Percentiles rank a stretch among this genome's conserved stretches.
Conservation (phyloP, 1,139 yeast species). For the Scheffersomyces titani region DNA sequence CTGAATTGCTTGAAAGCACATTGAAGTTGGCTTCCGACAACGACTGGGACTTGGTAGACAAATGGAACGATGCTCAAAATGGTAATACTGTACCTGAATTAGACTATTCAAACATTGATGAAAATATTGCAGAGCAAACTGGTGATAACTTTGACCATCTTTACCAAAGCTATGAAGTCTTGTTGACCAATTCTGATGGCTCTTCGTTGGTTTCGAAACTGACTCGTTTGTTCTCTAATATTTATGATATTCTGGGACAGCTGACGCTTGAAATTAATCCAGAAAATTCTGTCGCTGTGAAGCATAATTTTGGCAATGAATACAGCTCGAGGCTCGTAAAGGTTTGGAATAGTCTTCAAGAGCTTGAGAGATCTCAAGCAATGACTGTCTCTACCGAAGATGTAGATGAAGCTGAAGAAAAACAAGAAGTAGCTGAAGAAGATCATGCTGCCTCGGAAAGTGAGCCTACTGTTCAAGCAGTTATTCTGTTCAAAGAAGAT, state of each 20-base stretch:
- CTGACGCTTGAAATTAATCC: conserved; percentile 23
- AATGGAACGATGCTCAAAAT: conserved; percentile 16
- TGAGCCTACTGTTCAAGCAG: conserved; percentile 3
- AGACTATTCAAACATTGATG: conserved; percentile 13
- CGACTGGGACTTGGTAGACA: conserved; percentile 26
- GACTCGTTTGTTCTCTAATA: conserved; percentile 11
- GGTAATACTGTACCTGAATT: conserved; percentile 9
- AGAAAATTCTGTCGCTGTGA: conserved; percentile 13
- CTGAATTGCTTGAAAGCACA: conserved; percentile 50
- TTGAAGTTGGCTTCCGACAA: conserved; percentile 15
- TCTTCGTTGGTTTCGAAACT: not conserved
- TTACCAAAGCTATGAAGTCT: not conserved
- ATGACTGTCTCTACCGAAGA: conserved; percentile 4
- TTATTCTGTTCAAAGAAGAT: conserved; percentile 1
- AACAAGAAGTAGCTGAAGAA: conserved; percentile 6
- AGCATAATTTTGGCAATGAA: conserved; percentile 20
- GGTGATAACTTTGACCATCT: not conserved
- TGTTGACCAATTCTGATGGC: not conserved
- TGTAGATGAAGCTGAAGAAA: conserved; percentile 6
- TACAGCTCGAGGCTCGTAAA: conserved; percentile 15
- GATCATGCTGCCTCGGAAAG: conserved; percentile 6
- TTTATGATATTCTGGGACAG: conserved; percentile 5
- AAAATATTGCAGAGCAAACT: conserved; percentile 4
- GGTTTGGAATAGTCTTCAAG: conserved; percentile 19
- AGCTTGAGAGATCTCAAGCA: conserved; percentile 10